A percentile compares a stretch with the other conserved stretches of the same genome.
These are phyloP conservation scores for Plenodomus lindquistii DNA, from an alignment of 2,329 filamentous ascomycete genomes.

Conservation along the genomic window DNA sequence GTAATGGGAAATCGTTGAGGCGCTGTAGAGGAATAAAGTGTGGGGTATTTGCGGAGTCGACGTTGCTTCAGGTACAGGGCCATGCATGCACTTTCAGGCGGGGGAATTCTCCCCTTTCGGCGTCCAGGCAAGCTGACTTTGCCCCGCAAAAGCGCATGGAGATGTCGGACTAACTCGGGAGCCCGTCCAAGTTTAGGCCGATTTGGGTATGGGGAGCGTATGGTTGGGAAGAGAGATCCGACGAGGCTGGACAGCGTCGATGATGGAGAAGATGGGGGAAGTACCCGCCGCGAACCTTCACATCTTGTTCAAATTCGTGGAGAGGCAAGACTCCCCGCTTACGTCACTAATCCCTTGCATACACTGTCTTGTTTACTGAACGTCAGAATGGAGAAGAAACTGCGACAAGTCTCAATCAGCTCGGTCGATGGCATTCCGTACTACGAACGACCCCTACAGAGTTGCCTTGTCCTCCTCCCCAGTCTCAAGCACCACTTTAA, in stretches of 20 bases:
- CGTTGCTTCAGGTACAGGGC: conserved; percentile 8
- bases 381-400: background rate
- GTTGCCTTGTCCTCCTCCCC: conserved; percentile 34
- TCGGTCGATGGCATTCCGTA: background rate
- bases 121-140: background rate
- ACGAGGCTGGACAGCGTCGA: too few species aligned
- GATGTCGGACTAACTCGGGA: too few species aligned
- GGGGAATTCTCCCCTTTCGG: conserved; percentile 27
- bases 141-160: too few species aligned
- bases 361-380: background rate
- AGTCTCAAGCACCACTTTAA: conserved; percentile 68
- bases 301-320: too few species aligned
- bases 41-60: conserved; percentile 19
- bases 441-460: conserved; percentile 9
- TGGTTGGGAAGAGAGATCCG: too few species aligned
- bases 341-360: background rate
- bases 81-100: conserved; percentile 9
- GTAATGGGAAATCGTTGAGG: conserved; percentile 14
- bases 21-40: conserved; percentile 7
- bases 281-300: conserved; percentile 2
- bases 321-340: conserved; percentile 1
- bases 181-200: too few species aligned
- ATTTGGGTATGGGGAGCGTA: too few species aligned
- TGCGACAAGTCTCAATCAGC: background rate
- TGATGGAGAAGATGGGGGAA: background rate